Base-by-base conservation (phyloP, 2,329 filamentous ascomycete species). In the Zarea fungicola region DNA sequence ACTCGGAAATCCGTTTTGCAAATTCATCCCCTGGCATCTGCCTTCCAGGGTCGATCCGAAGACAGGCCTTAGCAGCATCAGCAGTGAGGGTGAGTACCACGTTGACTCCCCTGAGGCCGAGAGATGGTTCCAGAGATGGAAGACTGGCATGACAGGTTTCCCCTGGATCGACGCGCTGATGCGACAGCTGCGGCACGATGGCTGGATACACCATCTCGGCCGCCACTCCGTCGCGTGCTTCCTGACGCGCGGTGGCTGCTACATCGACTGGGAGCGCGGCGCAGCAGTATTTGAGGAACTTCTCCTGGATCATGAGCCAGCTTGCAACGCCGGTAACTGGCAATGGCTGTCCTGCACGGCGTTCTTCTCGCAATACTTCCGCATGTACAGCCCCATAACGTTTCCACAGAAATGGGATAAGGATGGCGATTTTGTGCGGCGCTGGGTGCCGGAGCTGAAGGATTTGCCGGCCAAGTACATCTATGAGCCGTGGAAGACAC, bases 161-260 rank as follows among this genome's bases (percentile, higher is more conserved):
- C 87, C 87, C 0, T 90, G 84, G 80, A 89, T 91, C 56, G 87
- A 91, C 59, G 85, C 85, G 0, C 71, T 90, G 34, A 90, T 91
- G 87, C 78, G 85, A 1, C 86, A 90, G 63, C 72, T 91, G 13
- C 72, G 75, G 13, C 62, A 72, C 2, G 85, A 89, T 61, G 87
- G 87, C 23, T 91, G 86, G 86, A 87, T 90, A 8, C 86, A 91
- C 60, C 87, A 91, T 61, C 73, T 90, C 0, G 87, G 85, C 2
- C 77, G 87, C 1, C 87, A 91, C 63, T 78, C 82, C n/a, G 82
- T 91, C 0, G 87, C 87, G 0, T 90, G 85, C 61, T 91, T 91
- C 62, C 72, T 91, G n/a, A 90, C 87, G 1, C 73, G 87, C 3
- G 86, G 87, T 2, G 87, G 87, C 0, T 89, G 85, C 63, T 91